Conservation (phyloP, 352 stramenopile genomes). For the Phytophthora kernoviae region DNA sequence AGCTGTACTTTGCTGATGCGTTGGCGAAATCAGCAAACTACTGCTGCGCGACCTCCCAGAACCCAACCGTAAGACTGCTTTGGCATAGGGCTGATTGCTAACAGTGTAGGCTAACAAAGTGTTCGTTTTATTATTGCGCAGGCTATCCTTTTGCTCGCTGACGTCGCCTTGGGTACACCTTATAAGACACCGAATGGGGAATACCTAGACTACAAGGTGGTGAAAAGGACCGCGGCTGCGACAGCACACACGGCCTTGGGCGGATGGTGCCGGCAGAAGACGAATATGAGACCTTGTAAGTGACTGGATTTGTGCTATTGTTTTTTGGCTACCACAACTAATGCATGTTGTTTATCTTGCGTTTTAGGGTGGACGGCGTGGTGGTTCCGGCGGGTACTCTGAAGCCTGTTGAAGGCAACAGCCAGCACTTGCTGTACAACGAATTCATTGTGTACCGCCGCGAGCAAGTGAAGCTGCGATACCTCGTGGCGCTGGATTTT, state of each 20-base stretch:
- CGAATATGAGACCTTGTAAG: constrained; percentile 29
- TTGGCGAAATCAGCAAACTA: constrained; percentile 61
- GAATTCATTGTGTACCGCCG: constrained; percentile 54
- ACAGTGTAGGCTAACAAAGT: not conserved
- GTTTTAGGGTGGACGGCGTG: constrained; percentile 35
- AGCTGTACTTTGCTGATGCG: constrained; percentile 78
- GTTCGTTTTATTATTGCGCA: constrained; percentile 2
- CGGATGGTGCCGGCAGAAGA: constrained; percentile 33
- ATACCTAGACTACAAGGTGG: constrained; percentile 31
- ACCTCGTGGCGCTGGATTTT: constrained; percentile 37
- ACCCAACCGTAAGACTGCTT: constrained; percentile 25
- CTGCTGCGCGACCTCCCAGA: constrained; percentile 40
- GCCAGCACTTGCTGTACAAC: constrained; percentile 44
- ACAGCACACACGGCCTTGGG: constrained; percentile 39
- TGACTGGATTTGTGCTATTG: not conserved
- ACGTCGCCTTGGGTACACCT: constrained; percentile 43
- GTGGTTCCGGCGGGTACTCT: constrained; percentile 39
- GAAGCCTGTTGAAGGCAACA: constrained; percentile 10
- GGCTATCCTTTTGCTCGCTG: constrained; percentile 40
- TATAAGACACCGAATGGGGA: constrained; percentile 20
- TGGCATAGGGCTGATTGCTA: not conserved
- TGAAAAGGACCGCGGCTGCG: constrained; percentile 29
- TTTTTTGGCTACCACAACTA: not conserved
- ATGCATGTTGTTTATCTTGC: not conserved
- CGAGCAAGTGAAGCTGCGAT: constrained; percentile 51